These are phyloP conservation scores for Backusella tuberculispora DNA, from an alignment of 192 early-diverging fungal species.

Conservation along the genomic window DNA sequence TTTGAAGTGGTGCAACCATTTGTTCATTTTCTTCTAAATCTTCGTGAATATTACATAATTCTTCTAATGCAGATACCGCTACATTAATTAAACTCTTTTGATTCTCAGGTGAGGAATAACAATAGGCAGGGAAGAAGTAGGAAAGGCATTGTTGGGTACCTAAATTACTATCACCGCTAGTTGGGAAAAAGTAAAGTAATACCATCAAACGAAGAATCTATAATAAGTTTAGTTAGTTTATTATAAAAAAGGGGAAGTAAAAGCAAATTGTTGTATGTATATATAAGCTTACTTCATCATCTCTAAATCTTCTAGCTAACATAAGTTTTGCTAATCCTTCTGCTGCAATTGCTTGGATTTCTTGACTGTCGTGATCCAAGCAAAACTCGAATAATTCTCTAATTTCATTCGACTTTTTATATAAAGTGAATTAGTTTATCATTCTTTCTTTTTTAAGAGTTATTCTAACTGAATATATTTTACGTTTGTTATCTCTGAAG, in stretches of 20 bases:
- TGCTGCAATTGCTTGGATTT: constrained; percentile 70
- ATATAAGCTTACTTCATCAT: constrained; percentile 48
- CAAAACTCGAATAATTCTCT: constrained; percentile 52
- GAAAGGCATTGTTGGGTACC: constrained; percentile 83
- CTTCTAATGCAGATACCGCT: constrained; percentile 41
- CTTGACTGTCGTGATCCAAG: constrained; percentile 59
- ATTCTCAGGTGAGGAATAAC: constrained; percentile 74
- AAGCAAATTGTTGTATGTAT: not conserved
- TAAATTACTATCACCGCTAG: constrained; percentile 52
- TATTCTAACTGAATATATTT: constrained; percentile 15
- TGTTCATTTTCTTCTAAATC: constrained; percentile 43
- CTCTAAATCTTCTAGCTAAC: constrained; percentile 46
- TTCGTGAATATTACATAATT: constrained; percentile 36
- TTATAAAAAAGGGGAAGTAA: constrained; percentile 1
- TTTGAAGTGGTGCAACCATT: constrained; percentile 62
- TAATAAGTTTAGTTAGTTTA: not conserved
- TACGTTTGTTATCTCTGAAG: constrained; percentile 32
- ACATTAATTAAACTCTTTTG: constrained; percentile 71
- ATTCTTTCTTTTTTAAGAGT: not conserved
- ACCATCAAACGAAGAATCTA: constrained; percentile 75
- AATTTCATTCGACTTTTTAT: constrained; percentile 48
- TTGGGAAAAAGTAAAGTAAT: constrained; percentile 83
- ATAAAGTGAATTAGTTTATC: constrained; percentile 13
- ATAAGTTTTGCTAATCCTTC: constrained; percentile 82
- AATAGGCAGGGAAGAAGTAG: constrained; percentile 88